A percentile compares a stretch with the other conserved stretches of the same genome.
These are phyloP conservation scores for Aspergillus fischeri DNA, from an alignment of 2,329 filamentous ascomycete genomes.

Conservation along the genomic window DNA sequence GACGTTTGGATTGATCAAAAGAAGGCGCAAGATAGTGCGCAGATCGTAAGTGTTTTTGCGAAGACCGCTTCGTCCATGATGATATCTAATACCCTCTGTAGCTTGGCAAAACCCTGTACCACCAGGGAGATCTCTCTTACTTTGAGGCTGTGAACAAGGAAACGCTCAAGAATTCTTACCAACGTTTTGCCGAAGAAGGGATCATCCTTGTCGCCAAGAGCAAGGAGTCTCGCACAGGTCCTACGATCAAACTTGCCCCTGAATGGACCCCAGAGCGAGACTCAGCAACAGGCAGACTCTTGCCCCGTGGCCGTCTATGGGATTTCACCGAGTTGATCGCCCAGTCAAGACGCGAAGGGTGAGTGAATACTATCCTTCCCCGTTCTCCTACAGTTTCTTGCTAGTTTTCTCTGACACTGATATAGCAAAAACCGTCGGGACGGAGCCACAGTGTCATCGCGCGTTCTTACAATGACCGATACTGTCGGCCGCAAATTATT, in stretches of 20 bases:
- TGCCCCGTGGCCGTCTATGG: slow-evolving; percentile 76
- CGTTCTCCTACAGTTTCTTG: not conserved
- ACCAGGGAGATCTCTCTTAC: slow-evolving; percentile 94
- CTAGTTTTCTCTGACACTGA: not conserved
- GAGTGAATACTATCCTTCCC: slow-evolving; percentile 11
- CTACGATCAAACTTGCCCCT: slow-evolving; percentile 61
- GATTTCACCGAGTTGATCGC: slow-evolving; percentile 88
- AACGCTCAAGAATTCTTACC: slow-evolving; percentile 88
- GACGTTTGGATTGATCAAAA: slow-evolving; percentile 74
- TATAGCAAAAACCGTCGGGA: slow-evolving; percentile 82
- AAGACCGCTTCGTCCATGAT: not conserved
- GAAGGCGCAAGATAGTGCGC: slow-evolving; percentile 75
- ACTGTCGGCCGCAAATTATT: slow-evolving; percentile 68
- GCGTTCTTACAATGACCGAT: slow-evolving; percentile 76
- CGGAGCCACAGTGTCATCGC: slow-evolving; percentile 77
- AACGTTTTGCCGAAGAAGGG: slow-evolving; percentile 83
- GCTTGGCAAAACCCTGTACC: slow-evolving; percentile 93
- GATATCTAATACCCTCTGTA: slow-evolving; percentile 34
- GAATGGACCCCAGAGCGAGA: slow-evolving; percentile 73
- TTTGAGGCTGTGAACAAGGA: slow-evolving; percentile 99
- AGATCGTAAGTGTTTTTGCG: slow-evolving; percentile 56
- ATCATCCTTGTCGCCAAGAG: slow-evolving; percentile 71
- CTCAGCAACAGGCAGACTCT: slow-evolving; percentile 54
- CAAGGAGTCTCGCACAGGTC: slow-evolving; percentile 48
- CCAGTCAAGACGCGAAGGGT: slow-evolving; percentile 74